Evolutionary conservation across 1,284 basidiomycete species (phyloP).

Genomic region (Austroboletus novae-zelandiae): DNA sequence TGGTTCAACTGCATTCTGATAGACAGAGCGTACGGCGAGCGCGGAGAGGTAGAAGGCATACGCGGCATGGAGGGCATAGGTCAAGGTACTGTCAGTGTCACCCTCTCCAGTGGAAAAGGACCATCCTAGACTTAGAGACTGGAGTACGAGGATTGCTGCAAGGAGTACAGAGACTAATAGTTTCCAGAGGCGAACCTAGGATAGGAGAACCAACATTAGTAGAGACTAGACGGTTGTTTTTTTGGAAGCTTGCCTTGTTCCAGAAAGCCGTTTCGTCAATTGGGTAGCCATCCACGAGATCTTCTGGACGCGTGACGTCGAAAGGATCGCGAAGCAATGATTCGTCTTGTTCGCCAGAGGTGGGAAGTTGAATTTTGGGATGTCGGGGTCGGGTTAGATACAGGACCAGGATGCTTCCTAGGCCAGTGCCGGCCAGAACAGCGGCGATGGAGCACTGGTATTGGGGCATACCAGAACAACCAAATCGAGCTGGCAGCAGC

Average conservation of each 20-base stretch:
- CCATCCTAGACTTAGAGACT: conserved; percentile 55
- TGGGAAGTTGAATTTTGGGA: conserved; percentile 58
- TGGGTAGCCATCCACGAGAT: conserved; percentile 73
- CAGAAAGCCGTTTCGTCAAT: conserved; percentile 74
- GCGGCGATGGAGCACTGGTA: conserved; percentile 59
- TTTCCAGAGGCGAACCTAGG: conserved; percentile 59
- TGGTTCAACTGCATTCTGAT: conserved; percentile 43
- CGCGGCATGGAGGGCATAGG: conserved; percentile 48
- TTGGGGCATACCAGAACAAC: conserved; percentile 45
- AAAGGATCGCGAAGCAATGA: conserved; percentile 62
- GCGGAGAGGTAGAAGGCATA: conserved; percentile 63
- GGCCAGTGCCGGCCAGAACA: conserved; percentile 42
- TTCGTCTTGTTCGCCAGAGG: conserved; percentile 37
- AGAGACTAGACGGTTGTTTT: neutral
- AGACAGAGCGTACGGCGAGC: conserved; percentile 53
- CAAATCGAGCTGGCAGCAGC: neutral
- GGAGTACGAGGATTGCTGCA: conserved; percentile 45
- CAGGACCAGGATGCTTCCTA: conserved; percentile 46
- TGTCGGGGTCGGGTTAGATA: conserved; percentile 40
- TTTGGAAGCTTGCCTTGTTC: conserved; percentile 48
- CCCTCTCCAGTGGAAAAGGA: conserved; percentile 39
- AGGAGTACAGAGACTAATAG: conserved; percentile 46
- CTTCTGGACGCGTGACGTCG: conserved; percentile 69
- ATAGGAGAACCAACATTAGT: conserved; percentile 5
- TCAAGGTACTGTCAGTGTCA: conserved; percentile 27